Base-by-base conservation (phyloP, 805 yeast species). In the Cyberlindnera sargentensis region DNA sequence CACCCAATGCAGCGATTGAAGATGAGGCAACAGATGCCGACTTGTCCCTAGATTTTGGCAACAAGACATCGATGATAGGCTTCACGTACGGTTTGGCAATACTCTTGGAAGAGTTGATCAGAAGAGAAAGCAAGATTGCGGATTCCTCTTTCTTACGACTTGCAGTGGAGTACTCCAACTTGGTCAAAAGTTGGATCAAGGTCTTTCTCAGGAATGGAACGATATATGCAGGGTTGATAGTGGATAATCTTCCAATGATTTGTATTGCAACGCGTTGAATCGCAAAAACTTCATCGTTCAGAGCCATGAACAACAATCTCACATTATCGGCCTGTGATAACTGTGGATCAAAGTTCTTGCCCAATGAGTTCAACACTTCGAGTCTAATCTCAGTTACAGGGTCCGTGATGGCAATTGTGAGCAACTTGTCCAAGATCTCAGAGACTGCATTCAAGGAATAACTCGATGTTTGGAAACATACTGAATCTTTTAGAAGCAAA, bases 241-340 rank as follows among this genome's bases (percentile, higher is more conserved):
- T 65, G 0, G 96, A 83, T 15, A 93, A 65, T 44, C 97, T 73
- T 3, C 99, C 98, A 46, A 93, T 77, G 8, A 90, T 74, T 40
- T 72, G 73, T 31, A 91, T 77, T 0, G 95, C 84, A 11, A 79
- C 84, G 53, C 84, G 80, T 43, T 96, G 75, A 8, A 93, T 84
- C 8, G 78, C 80, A 58, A 93, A 93, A 2, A 76, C 76, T 62
- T 91, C 98, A 64, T 93, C 99, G 58, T 93, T 86, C 44, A 91
- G 67, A 0, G 96, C 91, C 70, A 90, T 85, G 55, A 91, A 87
- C 24, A 93, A 68, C 10, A 90, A 64, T 43, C 87, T 72, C 30
- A 90, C 91, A 60, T 89, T 90, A 47, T 86, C 95, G 1, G 96
- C 95, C 61, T 93, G 98, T 0, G 97, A 87, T 30, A 93, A 64